These are phyloP conservation scores for Saitozyma sp. DNA, from an alignment of 768 basidiomycete genomes.

Conservation along the genomic window DNA sequence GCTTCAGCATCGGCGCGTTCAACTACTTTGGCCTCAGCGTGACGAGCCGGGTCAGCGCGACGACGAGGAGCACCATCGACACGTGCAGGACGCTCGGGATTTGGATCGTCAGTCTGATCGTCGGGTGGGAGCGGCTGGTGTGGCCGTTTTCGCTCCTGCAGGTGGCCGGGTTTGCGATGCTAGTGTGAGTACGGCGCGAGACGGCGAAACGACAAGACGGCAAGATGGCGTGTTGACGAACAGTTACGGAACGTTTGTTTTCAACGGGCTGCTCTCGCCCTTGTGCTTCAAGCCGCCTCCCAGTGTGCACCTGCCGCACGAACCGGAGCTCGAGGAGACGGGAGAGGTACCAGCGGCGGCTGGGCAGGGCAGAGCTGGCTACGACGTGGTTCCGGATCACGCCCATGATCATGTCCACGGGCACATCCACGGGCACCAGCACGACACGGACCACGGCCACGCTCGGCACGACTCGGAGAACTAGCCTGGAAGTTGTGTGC, in stretches of 20 bases:
- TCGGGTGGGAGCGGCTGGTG: slow-evolving; percentile 86
- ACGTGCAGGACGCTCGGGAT: slow-evolving; percentile 94
- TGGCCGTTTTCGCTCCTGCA: slow-evolving; percentile 81
- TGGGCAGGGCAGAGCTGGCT: slow-evolving; percentile 78
- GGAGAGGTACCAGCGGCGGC: slow-evolving; percentile 67
- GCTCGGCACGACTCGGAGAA: too few species aligned
- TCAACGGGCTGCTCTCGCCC: slow-evolving; percentile 79
- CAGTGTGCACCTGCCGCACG: slow-evolving; percentile 58
- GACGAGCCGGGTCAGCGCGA: slow-evolving; percentile 89
- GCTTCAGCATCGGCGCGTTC: slow-evolving; percentile 74
- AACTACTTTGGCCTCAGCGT: slow-evolving; percentile 90
- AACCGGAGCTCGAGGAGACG: slow-evolving; percentile 75
- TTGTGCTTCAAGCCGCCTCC: slow-evolving; percentile 61
- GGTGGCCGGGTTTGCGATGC: slow-evolving; percentile 76
- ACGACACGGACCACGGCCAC: not conserved
- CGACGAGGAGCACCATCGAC: slow-evolving; percentile 80
- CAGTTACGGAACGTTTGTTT: slow-evolving; percentile 92
- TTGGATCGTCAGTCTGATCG: slow-evolving; percentile 78
- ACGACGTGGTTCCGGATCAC: slow-evolving; percentile 63
- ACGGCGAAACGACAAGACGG: not conserved
- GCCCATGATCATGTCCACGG: not conserved
- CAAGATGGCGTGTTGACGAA: not conserved
- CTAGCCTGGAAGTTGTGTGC: too few species aligned
- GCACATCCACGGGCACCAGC: not conserved
- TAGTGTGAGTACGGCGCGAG: slow-evolving; percentile 72